Evolutionary conservation across 768 basidiomycete species (phyloP).

Genomic region (Termitomyces sp.): DNA sequence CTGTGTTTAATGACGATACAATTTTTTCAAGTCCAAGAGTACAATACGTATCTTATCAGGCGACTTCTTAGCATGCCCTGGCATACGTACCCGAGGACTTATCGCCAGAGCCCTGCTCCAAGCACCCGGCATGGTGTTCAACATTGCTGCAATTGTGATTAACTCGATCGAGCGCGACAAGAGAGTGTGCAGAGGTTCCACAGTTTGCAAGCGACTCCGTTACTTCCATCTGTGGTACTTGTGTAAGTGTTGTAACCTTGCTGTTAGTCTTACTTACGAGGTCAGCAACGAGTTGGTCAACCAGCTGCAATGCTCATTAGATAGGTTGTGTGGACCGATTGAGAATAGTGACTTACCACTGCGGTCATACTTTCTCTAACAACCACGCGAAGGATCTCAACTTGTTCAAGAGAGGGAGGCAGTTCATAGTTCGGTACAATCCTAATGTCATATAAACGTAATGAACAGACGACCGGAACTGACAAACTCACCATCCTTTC

Average conservation of each 20-base stretch:
- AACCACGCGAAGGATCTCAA: conserved; percentile 62
- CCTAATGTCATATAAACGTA: conserved; percentile 15
- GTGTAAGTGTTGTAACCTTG: neutral
- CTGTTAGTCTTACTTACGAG: conserved; percentile 39
- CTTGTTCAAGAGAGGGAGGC: conserved; percentile 46
- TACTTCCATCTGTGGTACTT: conserved; percentile 44
- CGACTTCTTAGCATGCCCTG: conserved; percentile 48
- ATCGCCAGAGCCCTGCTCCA: conserved; percentile 45
- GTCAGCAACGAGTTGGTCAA: conserved; percentile 63
- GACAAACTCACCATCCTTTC: conserved; percentile 44
- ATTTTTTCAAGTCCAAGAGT: neutral
- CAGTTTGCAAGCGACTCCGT: conserved; percentile 50
- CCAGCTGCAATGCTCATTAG: conserved; percentile 50
- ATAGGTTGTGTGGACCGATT: conserved; percentile 40
- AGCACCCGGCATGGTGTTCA: conserved; percentile 34
- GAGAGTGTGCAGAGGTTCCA: conserved; percentile 43
- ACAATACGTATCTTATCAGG: conserved; percentile 2
- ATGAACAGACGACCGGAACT: neutral
- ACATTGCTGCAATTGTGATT: conserved; percentile 19
- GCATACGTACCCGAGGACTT: conserved; percentile 58
- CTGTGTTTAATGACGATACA: neutral
- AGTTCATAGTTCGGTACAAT: conserved; percentile 48
- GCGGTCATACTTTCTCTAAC: conserved; percentile 56
- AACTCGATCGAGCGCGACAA: conserved; percentile 33
- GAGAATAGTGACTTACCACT: conserved; percentile 28